Percentiles rank a stretch among this genome's conserved stretches.
phyloP scores from a whole-genome alignment of 768 basidiomycete genomes.

The Gloeostereum incarnatum region DNA sequence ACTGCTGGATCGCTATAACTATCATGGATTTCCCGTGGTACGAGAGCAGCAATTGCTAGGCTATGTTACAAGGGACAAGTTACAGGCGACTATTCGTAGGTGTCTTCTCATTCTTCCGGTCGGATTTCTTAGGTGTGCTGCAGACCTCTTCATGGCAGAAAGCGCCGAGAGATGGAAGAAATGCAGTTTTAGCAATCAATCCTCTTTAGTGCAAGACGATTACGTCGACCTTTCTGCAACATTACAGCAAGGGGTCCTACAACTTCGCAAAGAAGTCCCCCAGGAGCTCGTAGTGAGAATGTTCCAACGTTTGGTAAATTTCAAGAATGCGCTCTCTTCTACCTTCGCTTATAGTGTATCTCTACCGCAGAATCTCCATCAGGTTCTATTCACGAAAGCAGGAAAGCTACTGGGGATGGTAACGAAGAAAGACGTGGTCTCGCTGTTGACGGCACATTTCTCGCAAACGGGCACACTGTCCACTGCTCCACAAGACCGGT shows the following conservation, averaged over 20 bases:
- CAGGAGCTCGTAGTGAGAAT: conserved; percentile 63
- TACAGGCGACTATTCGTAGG: conserved; percentile 30
- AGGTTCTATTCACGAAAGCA: conserved; percentile 54
- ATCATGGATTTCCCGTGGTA: conserved; percentile 61
- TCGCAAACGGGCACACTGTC: conserved; percentile 49
- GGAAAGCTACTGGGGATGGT: conserved; percentile 57
- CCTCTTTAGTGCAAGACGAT: conserved; percentile 25
- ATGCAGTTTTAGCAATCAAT: conserved; percentile 31
- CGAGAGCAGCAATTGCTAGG: conserved; percentile 43
- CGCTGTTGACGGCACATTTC: conserved; percentile 48
- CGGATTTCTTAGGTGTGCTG: neutral
- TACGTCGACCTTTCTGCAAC: conserved; percentile 20
- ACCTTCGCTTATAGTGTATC: neutral
- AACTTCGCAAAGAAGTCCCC: conserved; percentile 60
- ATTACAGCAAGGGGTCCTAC: conserved; percentile 41
- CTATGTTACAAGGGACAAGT: conserved; percentile 48
- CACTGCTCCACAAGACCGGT: too few species aligned
- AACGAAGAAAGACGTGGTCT: conserved; percentile 59
- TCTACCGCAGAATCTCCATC: conserved; percentile 47
- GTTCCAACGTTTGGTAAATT: conserved; percentile 59
- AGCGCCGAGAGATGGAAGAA: conserved; percentile 20
- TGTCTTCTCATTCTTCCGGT: conserved; percentile 3
- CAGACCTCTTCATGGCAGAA: conserved; percentile 21
- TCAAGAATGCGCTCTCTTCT: neutral
- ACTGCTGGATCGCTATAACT: conserved; percentile 34